phyloP scores from a whole-genome alignment of 257 asterid genomes.

The Primulina tabacum region DNA sequence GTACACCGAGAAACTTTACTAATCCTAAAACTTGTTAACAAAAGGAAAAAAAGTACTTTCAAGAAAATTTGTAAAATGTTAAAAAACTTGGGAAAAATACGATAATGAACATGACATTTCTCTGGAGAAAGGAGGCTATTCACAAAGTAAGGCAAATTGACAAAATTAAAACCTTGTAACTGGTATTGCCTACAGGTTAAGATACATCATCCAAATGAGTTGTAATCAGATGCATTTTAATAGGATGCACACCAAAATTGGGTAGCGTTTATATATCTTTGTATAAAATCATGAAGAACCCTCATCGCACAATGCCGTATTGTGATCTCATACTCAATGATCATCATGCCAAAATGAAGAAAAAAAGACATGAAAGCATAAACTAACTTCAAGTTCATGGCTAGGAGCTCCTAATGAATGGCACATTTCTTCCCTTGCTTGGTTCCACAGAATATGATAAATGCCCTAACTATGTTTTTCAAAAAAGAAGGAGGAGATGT shows the following conservation, averaged over 20 bases:
- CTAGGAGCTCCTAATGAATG: not conserved
- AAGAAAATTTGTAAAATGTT: not conserved
- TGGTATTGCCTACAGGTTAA: not conserved
- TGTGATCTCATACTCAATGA: not conserved
- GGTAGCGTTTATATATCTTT: not conserved
- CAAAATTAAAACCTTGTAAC: not conserved
- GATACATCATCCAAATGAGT: not conserved
- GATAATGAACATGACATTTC: not conserved
- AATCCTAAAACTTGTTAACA: not conserved
- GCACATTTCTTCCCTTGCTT: not conserved
- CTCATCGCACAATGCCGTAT: not conserved
- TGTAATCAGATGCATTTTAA: not conserved
- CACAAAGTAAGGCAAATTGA: not conserved
- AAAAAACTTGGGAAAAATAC: not conserved
- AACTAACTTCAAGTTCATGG: not conserved
- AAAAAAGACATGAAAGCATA: not conserved
- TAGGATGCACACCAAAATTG: no score
- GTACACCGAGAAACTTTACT: not conserved
- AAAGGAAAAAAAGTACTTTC: conserved; percentile 3
- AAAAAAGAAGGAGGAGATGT: not conserved
- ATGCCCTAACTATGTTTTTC: not conserved
- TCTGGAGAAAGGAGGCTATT: not conserved
- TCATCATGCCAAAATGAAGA: not conserved
- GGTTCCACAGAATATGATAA: not conserved
- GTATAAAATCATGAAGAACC: conserved; percentile 2